Evolutionary conservation across 352 stramenopile species (phyloP), one percentile per base, ranked within the genome.

Genomic region (Salisapilia sapeloensis): DNA sequence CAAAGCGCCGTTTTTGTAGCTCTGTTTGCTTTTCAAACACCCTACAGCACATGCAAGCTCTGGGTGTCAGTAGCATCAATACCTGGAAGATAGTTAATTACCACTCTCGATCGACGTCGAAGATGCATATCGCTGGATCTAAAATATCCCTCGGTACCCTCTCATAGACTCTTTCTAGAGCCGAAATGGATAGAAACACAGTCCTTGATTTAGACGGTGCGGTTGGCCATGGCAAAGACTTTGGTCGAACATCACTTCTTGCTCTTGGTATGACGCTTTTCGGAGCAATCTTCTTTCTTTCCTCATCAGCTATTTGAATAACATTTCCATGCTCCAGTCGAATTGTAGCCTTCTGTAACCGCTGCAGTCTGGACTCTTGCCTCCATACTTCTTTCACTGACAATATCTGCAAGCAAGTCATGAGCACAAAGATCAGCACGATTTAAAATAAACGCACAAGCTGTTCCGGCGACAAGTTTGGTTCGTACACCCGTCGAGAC

Each of bases 31-130:
- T 53, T 41, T 65, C 52, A 38, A 81, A 84, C 27, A 84, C 56
- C 64, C 63, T 79, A 17, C 10, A 2, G 6, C 13, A 18, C 6
- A 2, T 12, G 10, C 10, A 42, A 4, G 6, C 24, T 3, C 18
- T 34, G 4, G 14, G 10, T 14, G 23, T 15, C 30, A 15, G 11
- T 10, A 10, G 9, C 9, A 34, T 4, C 10, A 35, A 21, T 13
- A 22, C 25, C 4, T 4, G 15, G 11, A 17, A 7, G 7, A 23
- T 16, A 32, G 5, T 7, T n/a, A 18, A 46, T 21, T 25, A 80
- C 63, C 69, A 84, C 33, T 72, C 72, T 13, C 69, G 51, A 34
- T 81, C 57, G 0, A 58, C 59, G 28, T 84, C 69, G 28, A 84
- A 79, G 21, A 84, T 41, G 31, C 77, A 55, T 2, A 84, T 34